These are phyloP conservation scores for Porphyra umbilicalis DNA, from an alignment of 31 red algal genomes.

Conservation along the genomic window DNA sequence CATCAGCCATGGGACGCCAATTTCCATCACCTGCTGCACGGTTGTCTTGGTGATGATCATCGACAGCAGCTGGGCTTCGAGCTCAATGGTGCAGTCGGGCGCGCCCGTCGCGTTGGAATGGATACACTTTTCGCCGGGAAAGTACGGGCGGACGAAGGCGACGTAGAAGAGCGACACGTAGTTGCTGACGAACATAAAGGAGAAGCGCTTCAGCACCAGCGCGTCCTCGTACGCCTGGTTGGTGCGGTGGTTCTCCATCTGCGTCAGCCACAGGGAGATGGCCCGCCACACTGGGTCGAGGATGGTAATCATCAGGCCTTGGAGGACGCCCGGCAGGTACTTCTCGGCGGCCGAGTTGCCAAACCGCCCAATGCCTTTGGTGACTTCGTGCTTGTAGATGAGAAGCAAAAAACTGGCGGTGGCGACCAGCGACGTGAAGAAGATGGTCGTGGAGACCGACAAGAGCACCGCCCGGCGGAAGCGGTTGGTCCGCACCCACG, in stretches of 20 bases:
- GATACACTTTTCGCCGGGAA: not conserved
- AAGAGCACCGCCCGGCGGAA: slow-evolving; percentile 15
- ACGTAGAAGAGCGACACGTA: slow-evolving; percentile 71
- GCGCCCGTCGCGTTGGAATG: not conserved
- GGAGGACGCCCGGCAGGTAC: slow-evolving; percentile 54
- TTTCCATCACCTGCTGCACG: slow-evolving; percentile 45
- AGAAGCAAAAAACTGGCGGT: slow-evolving; percentile 50
- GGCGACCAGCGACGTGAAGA: slow-evolving; percentile 55
- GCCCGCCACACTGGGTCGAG: slow-evolving; percentile 47
- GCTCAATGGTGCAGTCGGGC: slow-evolving; percentile 52
- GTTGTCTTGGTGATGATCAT: slow-evolving; percentile 64
- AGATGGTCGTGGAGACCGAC: slow-evolving; percentile 20
- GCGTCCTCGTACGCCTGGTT: slow-evolving; percentile 6
- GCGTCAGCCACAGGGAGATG: slow-evolving; percentile 46
- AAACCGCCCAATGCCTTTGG: slow-evolving; percentile 8
- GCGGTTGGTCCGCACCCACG: not conserved
- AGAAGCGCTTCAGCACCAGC: slow-evolving; percentile 67
- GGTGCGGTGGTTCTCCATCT: slow-evolving; percentile 70
- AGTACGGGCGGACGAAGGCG: slow-evolving; percentile 31
- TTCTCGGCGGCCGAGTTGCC: slow-evolving; percentile 7
- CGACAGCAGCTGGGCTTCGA: slow-evolving; percentile 54
- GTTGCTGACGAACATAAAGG: slow-evolving; percentile 79
- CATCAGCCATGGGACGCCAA: slow-evolving; percentile 35
- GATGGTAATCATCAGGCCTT: slow-evolving; percentile 46
- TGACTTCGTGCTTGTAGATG: slow-evolving; percentile 45